These are phyloP conservation scores for Phtheirospermum japonicum DNA, from an alignment of 257 asterid genomes.

Conservation along the genomic window DNA sequence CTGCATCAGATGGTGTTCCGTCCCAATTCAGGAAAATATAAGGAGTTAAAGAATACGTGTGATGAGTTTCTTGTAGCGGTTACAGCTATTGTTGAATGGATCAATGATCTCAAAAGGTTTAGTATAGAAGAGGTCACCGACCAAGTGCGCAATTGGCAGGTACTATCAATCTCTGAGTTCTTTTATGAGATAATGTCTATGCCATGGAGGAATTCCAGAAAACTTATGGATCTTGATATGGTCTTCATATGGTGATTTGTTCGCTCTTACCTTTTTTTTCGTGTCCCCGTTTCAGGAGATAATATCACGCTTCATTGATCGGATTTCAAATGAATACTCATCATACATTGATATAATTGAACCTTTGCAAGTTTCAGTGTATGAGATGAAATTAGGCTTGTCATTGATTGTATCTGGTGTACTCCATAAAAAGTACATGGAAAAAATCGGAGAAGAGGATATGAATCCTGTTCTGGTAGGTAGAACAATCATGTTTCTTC, in stretches of 20 bases:
- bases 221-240: slow-evolving; percentile 8
- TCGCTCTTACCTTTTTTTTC: slow-evolving; percentile 20
- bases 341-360: slow-evolving; percentile 66
- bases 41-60: slow-evolving; percentile 53
- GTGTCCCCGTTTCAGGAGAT: slow-evolving; percentile 45
- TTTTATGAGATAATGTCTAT: neutral
- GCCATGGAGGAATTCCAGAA: slow-evolving; percentile 1
- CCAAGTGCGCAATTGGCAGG: slow-evolving; percentile 81
- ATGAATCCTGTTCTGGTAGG: slow-evolving; percentile 53
- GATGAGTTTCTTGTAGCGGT: slow-evolving; percentile 52
- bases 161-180: slow-evolving; percentile 25
- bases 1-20: slow-evolving; percentile 67
- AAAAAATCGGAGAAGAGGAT: slow-evolving; percentile 36
- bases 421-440: slow-evolving; percentile 32
- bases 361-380: slow-evolving; percentile 76
- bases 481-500: slow-evolving; percentile 19
- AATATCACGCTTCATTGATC: slow-evolving; percentile 56
- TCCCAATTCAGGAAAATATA: slow-evolving; percentile 58
- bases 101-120: slow-evolving; percentile 35
- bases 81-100: slow-evolving; percentile 41
- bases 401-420: slow-evolving; percentile 58
- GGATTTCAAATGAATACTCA: slow-evolving; percentile 58
- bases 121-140: slow-evolving; percentile 34
- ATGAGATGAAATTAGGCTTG: slow-evolving; percentile 86
- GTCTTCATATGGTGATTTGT: slow-evolving; percentile 11